phyloP scores from a whole-genome alignment of 108 stramenopile genomes.

The Pseudonitzschia pungens region DNA sequence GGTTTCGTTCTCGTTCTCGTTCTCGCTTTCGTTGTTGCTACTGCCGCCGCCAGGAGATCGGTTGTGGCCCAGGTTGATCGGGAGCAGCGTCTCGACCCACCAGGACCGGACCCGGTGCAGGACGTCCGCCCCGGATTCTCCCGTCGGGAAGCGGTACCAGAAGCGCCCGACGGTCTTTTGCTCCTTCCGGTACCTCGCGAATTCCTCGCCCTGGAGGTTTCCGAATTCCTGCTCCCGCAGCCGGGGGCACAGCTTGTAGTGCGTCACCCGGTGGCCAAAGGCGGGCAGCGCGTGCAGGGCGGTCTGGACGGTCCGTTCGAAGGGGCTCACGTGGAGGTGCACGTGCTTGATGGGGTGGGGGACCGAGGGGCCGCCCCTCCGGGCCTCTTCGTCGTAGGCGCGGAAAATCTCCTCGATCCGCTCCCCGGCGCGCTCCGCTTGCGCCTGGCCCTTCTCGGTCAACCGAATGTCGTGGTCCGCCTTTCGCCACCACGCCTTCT shows the following conservation, averaged over 20 bases:
- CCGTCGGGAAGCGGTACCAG: constrained; percentile 57
- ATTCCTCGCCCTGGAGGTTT: constrained; percentile 40
- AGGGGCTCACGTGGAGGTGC: constrained; percentile 54
- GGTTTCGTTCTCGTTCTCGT: too few species aligned
- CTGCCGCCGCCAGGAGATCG: background rate
- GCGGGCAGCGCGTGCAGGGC: constrained; percentile 16
- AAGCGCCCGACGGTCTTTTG: constrained; percentile 50
- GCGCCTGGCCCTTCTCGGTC: constrained; percentile 46
- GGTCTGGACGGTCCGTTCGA: constrained; percentile 54
- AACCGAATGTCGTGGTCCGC: constrained; percentile 47
- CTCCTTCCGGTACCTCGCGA: constrained; percentile 33
- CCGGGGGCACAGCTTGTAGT: constrained; percentile 36
- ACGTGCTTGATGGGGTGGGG: constrained; percentile 16
- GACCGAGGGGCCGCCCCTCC: too few species aligned
- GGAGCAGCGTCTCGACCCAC: constrained; percentile 52
- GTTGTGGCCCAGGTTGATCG: constrained; percentile 22
- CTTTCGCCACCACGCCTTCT: constrained; percentile 27
- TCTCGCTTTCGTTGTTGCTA: too few species aligned
- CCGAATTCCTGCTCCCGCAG: constrained; percentile 56
- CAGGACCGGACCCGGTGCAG: constrained; percentile 50
- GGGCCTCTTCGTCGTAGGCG: constrained; percentile 15
- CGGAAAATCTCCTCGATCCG: constrained; percentile 40
- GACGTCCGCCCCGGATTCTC: constrained; percentile 56
- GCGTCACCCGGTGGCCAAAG: constrained; percentile 32
- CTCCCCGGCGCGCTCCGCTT: constrained; percentile 60